A percentile compares a stretch with the other conserved stretches of the same genome.
These are phyloP conservation scores for Cordyceps pruinosa DNA, from an alignment of 2,329 filamentous ascomycete genomes.

Conservation along the genomic window DNA sequence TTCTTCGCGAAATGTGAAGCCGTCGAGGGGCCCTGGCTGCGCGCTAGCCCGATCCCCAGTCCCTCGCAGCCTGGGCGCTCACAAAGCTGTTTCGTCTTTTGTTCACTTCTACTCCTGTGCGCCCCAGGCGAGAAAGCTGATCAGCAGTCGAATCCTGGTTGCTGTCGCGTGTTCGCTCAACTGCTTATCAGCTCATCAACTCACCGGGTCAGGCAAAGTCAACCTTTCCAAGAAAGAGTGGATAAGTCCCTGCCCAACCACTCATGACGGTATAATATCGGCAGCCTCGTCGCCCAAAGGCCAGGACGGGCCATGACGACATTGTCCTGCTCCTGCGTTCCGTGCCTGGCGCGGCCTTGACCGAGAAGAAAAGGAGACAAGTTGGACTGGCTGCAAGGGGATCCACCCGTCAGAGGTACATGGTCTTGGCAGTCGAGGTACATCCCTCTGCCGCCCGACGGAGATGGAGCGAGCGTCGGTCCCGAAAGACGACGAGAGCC, in stretches of 20 bases:
- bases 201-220: background rate
- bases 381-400: background rate
- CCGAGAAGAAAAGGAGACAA: background rate
- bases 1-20: background rate
- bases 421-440: slow-evolving; percentile 9
- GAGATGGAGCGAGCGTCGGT: background rate
- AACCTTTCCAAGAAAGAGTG: too few species aligned
- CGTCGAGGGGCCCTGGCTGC: background rate
- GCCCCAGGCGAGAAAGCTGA: background rate
- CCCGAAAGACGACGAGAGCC: background rate
- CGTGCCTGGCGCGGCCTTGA: background rate
- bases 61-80: background rate
- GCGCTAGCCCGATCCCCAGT: background rate
- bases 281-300: too few species aligned
- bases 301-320: too few species aligned
- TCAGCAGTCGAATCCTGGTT: background rate
- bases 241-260: too few species aligned
- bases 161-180: background rate
- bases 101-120: background rate
- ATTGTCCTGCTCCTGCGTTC: background rate
- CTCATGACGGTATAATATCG: too few species aligned
- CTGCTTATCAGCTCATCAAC: background rate
- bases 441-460: background rate
- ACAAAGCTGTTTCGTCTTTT: background rate
- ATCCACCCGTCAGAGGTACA: slow-evolving; percentile 5